Base-by-base conservation (phyloP, 768 basidiomycete genomes). In the Tylopilus sp. region DNA sequence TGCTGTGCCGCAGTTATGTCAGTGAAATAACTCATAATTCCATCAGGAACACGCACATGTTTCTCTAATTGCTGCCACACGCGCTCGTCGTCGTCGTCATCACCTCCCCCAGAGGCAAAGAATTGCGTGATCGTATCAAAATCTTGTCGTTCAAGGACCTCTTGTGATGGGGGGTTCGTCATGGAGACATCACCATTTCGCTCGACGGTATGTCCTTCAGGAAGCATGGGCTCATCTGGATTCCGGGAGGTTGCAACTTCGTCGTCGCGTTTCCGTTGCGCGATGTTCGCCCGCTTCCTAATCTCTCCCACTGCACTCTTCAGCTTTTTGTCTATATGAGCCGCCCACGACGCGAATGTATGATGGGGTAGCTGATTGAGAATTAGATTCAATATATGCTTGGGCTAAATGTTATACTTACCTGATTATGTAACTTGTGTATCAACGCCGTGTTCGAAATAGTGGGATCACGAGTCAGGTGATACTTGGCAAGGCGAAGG, bases 301-400 rank as follows among this genome's bases (percentile, higher is more conserved):
- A 76, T 63, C 6, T 66, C 59, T n/a, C 80, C 81, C 11, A 85
- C 52, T 36, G 73, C 66, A 10, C 69, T 61, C 21, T 66, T 67
- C 10, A 73, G 35, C 47, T 64, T 62, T 46, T 52, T 53, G 26
- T 56, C 40, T 18, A 81, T 44, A 42, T 75, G 72, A n/a, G 59
- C 61, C 28, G 48, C 56, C 85, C 85, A 88, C 13, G 83, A 85
- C 8, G 30, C 61, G 6, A 57, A 12, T 3, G 73, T 58, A 62
- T 88, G 87, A 56, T 82, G 78, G 23, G 83, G 79, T 72, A 88
- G 72, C 87, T 88, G 50, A 39, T 33, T n/a, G 10, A 7, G 21
- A 25, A 28, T 4, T n/a, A 57, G 8, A 57, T 35, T 39, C 10
- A 10, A 42, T n/a, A 15, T 12, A 30, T 17, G 38, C 7, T 12